These are phyloP conservation scores for Fragilaria radians DNA, from an alignment of 108 stramenopile genomes.

Conservation along the genomic window DNA sequence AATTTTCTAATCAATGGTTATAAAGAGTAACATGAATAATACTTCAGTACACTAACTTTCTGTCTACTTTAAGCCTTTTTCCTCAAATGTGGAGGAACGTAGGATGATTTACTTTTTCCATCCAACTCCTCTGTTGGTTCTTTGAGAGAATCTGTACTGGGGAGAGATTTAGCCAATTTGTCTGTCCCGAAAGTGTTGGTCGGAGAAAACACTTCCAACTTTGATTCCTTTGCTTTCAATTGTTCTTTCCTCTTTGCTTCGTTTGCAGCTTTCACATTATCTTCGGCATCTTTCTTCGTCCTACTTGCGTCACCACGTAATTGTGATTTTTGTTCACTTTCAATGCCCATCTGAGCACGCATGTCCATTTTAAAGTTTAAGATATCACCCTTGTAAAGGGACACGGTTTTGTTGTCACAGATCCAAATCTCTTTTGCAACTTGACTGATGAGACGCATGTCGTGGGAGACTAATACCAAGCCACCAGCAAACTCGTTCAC, in stretches of 20 bases:
- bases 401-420: slow-evolving; percentile 89
- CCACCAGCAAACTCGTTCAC: slow-evolving; percentile 97
- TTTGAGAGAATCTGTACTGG: background rate
- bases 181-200: slow-evolving; percentile 7
- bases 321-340: slow-evolving; percentile 32
- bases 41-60: too few relatives aligned
- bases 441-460: slow-evolving; percentile 96
- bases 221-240: slow-evolving; percentile 3
- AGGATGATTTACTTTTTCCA: slow-evolving; percentile 23
- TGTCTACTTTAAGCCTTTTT: too few relatives aligned
- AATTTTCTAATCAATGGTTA: too few relatives aligned
- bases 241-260: slow-evolving; percentile 8
- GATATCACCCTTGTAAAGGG: slow-evolving; percentile 85
- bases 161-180: slow-evolving; percentile 8
- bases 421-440: slow-evolving; percentile 99
- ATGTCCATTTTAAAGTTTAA: slow-evolving; percentile 91
- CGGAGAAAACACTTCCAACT: slow-evolving; percentile 1
- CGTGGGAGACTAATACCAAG: slow-evolving; percentile 95
- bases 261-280: slow-evolving; percentile 22
- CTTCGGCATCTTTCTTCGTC: slow-evolving; percentile 44
- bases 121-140: slow-evolving; percentile 4
- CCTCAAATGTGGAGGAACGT: slow-evolving; percentile 58
- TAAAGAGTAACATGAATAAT: too few relatives aligned
- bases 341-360: slow-evolving; percentile 68
- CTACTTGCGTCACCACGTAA: slow-evolving; percentile 77